Evolutionary conservation across 192 early-diverging fungal genomes (phyloP), one percentile per base, ranked within the genome.

Genomic region (Ambispora gerdemannii): DNA sequence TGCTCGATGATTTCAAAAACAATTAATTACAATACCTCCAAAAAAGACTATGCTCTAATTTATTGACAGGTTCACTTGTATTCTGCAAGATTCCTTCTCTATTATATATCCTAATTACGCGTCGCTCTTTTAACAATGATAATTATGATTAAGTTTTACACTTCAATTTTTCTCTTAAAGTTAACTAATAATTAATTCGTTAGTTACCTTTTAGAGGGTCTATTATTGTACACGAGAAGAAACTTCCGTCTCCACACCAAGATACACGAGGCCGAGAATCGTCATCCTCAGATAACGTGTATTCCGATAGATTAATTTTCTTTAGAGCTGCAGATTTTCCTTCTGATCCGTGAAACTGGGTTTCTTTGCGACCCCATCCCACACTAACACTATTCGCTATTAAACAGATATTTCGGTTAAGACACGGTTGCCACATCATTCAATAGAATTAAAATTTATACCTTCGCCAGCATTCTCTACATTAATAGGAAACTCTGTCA

Each of bases 281-380:
- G 63, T 95, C 93, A 59, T 87, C 84, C 0, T 73, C 67, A 13
- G 88, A 87, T 20, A 80, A 63, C 19, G 73, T 77, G 38, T 79
- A 78, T 58, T 70, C 72, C 19, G 63, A 73, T 15, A 67, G 66
- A 60, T 77, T 78, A 4, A 72, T 67, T 63, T 81, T 84, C 72
- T 76, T 74, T 65, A 82, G 77, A 2, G 91, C 88, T 15, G 90
- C 91, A 25, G 79, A 65, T 75, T 96, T 94, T 62, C 92, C 94
- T 55, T 81, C 90, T 20, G 89, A 86, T 52, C 97, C 97, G 72
- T 97, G 95, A 75, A 97, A 99, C 73, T 99, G 97, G 11, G 97
- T 99, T 75, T 96, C 95, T 61, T 92, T 93, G 49, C 85, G 88
- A 70, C 97, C 97, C 97, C 97, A 99, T 43, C 97, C 97, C n/a